phyloP scores from a whole-genome alignment of 2,329 filamentous ascomycete genomes.

The Pseudogymnoascus sp. region DNA sequence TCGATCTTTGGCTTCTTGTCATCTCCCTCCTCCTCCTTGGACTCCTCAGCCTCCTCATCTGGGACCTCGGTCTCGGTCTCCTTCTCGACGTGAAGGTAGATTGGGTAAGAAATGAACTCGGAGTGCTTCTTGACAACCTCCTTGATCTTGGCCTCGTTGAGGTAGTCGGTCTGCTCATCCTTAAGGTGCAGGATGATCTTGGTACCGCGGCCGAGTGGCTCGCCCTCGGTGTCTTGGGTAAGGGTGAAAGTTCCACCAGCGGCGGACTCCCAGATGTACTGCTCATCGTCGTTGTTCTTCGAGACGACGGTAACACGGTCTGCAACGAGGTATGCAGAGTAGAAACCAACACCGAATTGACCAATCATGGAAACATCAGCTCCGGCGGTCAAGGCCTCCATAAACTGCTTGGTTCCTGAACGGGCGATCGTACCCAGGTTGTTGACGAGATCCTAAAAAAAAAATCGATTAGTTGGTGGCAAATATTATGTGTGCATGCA shows the following conservation, averaged over 20 bases:
- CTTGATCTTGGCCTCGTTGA: constrained; percentile 99
- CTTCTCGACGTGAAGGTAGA: constrained; percentile 99
- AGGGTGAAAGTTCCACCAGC: constrained; percentile 97
- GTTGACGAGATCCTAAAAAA: constrained; percentile 86
- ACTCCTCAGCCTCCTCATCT: constrained; percentile 78
- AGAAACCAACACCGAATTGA: constrained; percentile 99
- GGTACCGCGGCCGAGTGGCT: constrained; percentile 86
- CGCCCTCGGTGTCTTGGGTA: constrained; percentile 78
- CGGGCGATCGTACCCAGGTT: constrained; percentile 99
- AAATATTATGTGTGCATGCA: neutral
- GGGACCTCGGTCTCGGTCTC: constrained; percentile 98
- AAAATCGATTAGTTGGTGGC: constrained; percentile 30
- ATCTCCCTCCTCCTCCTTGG: constrained; percentile 64
- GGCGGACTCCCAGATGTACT: constrained; percentile 98
- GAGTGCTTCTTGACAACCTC: constrained; percentile 99
- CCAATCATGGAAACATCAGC: constrained; percentile 99
- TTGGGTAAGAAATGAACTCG: constrained; percentile 99
- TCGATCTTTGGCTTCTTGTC: constrained; percentile 96
- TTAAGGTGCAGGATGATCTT: constrained; percentile 98
- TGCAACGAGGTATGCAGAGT: constrained; percentile 98
- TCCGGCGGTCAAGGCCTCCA: constrained; percentile 97
- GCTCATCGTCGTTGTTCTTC: constrained; percentile 99
- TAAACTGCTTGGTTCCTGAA: constrained; percentile 99
- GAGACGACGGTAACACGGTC: constrained; percentile 93
- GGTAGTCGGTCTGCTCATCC: constrained; percentile 97